Percentiles rank a stretch among this genome's conserved stretches.
Evolutionary conservation across 2,329 filamentous ascomycete genomes (phyloP).

Genomic region (Fusarium tjaetaba): DNA sequence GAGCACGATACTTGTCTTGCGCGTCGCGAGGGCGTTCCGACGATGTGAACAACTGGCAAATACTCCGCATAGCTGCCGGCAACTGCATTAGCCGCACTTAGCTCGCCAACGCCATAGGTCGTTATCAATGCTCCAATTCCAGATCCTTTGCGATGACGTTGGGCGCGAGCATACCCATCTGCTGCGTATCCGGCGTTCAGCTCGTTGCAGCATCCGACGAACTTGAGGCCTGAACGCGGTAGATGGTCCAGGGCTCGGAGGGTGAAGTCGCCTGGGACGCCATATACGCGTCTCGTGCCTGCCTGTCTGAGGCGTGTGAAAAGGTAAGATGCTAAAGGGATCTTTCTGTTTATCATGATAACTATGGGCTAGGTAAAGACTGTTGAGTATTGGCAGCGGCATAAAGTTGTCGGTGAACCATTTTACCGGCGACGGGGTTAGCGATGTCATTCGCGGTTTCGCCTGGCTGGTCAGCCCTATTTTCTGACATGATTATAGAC

Average conservation of each 20-base stretch:
- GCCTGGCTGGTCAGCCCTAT: not conserved
- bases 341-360: not conserved
- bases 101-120: conserved; percentile 7
- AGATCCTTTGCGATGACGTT: not conserved
- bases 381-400: rapidly evolving
- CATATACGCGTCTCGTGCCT: conserved; percentile 4
- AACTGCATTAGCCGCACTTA: conserved; percentile 13
- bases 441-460: rapidly evolving
- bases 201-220: conserved; percentile 23
- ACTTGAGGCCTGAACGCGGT: not conserved
- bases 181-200: conserved; percentile 21
- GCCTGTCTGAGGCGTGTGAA: conserved; percentile 4
- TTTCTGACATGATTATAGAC: not conserved
- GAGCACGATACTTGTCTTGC: not conserved
- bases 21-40: conserved; percentile 5
- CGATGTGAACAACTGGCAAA: conserved; percentile 9
- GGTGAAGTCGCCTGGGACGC: conserved; percentile 22
- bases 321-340: not conserved
- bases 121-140: conserved; percentile 11
- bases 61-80: conserved; percentile 22
- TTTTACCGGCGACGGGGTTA: not conserved
- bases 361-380: rapidly evolving
- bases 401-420: not conserved
- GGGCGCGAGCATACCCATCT: conserved; percentile 15
- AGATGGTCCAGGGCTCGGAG: conserved; percentile 12